These are phyloP conservation scores for Orbilia brochopaga DNA, from an alignment of 2,329 filamentous ascomycete species.

Conservation along the genomic window DNA sequence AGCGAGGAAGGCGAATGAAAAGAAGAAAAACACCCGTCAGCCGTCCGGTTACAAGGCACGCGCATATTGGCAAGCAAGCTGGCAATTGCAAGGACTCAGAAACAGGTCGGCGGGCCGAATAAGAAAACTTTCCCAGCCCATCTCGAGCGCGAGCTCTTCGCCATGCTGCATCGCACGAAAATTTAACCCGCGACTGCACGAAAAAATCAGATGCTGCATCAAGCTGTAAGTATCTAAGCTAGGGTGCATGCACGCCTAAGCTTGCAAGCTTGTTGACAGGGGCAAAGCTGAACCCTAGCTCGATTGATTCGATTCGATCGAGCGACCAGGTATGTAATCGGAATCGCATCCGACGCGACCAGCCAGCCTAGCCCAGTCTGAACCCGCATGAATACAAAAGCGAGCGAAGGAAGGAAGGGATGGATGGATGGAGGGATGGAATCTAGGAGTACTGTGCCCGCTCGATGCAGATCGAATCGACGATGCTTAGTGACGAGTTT, in stretches of 20 bases:
- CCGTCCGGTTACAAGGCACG: neutral
- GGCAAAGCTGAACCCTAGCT: too few species aligned
- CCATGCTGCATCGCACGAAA: neutral
- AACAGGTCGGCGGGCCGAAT: slow-evolving; percentile 46
- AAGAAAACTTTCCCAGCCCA: neutral
- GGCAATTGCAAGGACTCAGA: slow-evolving; percentile 4
- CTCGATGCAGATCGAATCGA: slow-evolving; percentile 8
- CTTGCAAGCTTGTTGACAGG: too few species aligned
- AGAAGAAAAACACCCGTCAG: slow-evolving; percentile 3
- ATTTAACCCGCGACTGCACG: neutral
- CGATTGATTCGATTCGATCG: too few species aligned
- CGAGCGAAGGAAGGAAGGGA: too few species aligned
- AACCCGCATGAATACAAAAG: too few species aligned
- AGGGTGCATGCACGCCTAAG: too few species aligned
- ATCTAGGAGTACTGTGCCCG: too few species aligned
- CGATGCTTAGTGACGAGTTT: slow-evolving; percentile 21
- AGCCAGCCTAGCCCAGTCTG: too few species aligned
- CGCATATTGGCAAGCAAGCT: slow-evolving; percentile 16
- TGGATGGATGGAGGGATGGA: neutral
- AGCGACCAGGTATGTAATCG: too few species aligned
- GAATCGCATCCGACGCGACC: too few species aligned
- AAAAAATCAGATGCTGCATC: too few species aligned
- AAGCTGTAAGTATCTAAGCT: too few species aligned
- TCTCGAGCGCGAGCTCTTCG: neutral
- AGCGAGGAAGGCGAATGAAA: slow-evolving; percentile 1